phyloP scores from a whole-genome alignment of 768 basidiomycete species.

The Naganishia vishniacii region DNA sequence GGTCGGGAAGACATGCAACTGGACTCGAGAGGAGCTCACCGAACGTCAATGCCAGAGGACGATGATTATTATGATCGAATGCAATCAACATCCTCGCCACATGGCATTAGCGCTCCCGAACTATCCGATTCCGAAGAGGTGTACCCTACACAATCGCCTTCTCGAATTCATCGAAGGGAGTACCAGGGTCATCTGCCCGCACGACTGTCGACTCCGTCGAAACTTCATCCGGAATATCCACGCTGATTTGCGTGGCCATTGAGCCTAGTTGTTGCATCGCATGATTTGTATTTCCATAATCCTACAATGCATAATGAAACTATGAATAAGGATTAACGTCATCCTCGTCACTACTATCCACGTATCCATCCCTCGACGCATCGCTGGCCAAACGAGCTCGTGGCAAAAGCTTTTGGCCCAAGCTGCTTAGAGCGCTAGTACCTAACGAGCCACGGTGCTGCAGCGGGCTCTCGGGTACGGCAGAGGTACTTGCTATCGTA shows the following conservation, averaged over 20 bases:
- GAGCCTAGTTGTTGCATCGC: no score
- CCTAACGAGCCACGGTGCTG: background rate
- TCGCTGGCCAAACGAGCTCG: background rate
- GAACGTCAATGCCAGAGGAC: no score
- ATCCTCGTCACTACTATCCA: slow-evolving; percentile 11
- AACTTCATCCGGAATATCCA: background rate
- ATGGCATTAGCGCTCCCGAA: background rate
- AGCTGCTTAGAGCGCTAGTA: background rate
- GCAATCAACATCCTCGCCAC: background rate
- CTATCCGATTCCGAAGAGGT: background rate
- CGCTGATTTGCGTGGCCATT: background rate
- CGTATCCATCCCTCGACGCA: slow-evolving; percentile 6
- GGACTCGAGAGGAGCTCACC: no score
- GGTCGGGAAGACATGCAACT: background rate
- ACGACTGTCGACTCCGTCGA: background rate
- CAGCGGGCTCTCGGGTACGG: background rate
- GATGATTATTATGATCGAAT: no score
- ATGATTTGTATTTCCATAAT: no score
- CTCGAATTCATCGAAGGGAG: background rate
- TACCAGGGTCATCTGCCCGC: slow-evolving; percentile 2
- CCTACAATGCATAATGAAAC: no score
- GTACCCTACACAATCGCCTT: background rate
- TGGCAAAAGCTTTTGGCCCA: background rate
- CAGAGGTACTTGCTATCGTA: background rate
- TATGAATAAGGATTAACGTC: background rate